These are phyloP conservation scores for Kodamaea anthophila DNA, from an alignment of 1,139 yeast genomes.

Conservation along the genomic window DNA sequence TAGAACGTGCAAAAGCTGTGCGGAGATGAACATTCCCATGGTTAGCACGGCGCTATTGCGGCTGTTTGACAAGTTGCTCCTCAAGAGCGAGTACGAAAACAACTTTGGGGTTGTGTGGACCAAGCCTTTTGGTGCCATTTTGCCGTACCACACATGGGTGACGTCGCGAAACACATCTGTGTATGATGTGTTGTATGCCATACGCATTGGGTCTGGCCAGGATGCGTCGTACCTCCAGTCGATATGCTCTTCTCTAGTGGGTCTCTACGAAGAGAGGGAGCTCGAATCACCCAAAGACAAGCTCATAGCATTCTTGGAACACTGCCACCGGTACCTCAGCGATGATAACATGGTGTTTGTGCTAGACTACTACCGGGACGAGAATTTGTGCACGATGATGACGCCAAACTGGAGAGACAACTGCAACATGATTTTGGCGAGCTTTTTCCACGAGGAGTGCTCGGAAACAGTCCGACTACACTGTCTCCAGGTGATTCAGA, in stretches of 20 bases:
- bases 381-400: conserved; percentile 49
- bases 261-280: conserved; percentile 28
- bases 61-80: conserved; percentile 29
- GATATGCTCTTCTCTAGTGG: conserved; percentile 32
- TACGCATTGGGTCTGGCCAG: conserved; percentile 27
- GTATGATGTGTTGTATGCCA: conserved; percentile 22
- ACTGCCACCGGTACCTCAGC: conserved; percentile 31
- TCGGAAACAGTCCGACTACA: conserved; percentile 28
- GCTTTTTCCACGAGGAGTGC: conserved; percentile 31
- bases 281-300: conserved; percentile 42
- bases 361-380: conserved; percentile 42
- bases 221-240: conserved; percentile 23
- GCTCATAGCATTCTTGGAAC: conserved; percentile 39
- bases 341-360: conserved; percentile 34
- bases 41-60: conserved; percentile 29
- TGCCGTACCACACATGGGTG: conserved; percentile 48
- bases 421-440: conserved; percentile 36
- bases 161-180: conserved; percentile 36
- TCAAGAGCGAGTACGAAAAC: conserved; percentile 19
- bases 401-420: conserved; percentile 49
- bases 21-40: conserved; percentile 23
- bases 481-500: conserved; percentile 38
- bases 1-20: conserved; percentile 17
- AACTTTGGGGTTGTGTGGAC: conserved; percentile 11
- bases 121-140: conserved; percentile 16